Evolutionary conservation across 2,329 filamentous ascomycete genomes (phyloP), one percentile per base, ranked within the genome.

Genomic region (Thielaviopsis ethacetica): DNA sequence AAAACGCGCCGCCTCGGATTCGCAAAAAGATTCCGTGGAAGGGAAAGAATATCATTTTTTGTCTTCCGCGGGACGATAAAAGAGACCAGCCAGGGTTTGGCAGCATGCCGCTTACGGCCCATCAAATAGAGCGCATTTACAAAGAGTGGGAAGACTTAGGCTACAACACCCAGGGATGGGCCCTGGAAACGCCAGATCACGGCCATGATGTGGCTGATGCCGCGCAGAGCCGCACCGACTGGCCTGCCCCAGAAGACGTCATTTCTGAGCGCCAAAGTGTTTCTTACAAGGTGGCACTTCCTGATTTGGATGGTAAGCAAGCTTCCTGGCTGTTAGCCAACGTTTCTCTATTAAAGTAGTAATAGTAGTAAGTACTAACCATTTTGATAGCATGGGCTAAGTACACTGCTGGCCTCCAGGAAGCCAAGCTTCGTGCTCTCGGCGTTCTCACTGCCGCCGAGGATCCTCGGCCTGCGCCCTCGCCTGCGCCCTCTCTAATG

Each of bases 371-470:
- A n/a, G 17, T 38, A 56, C 60, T 61, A 59, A 61, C 56, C 53
- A 5, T 24, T 5, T 51, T 49, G n/a, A 5, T 52, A 77, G 77
- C 78, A 1, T 83, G 80, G 80, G 85, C 88, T 66, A 76, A 82
- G 26, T 95, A 97, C 69, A 86, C 91, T 61, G 80, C 86, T 58
- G 84, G 86, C 64, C 75, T 97, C 41, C 83, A 88, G 64, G 93
- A 98, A 72, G 89, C 91, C 62, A 98, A 96, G 72, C 76, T 98
- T 57, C 84, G 90, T 62, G 91, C 91, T 56, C 77, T 98, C 59
- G 93, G 93, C 63, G 93, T 97, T 13, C 90, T 83, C 19, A 78
- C 88, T 62, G 87, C 83, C 41, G 83, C 85, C 54, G 85, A 89
- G 5, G 88, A 93, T 56, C 81, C 83, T 12, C 72, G 73, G 27